Conservation (phyloP, 2,329 filamentous ascomycete genomes). For the Ophioceras dolichostomum region DNA sequence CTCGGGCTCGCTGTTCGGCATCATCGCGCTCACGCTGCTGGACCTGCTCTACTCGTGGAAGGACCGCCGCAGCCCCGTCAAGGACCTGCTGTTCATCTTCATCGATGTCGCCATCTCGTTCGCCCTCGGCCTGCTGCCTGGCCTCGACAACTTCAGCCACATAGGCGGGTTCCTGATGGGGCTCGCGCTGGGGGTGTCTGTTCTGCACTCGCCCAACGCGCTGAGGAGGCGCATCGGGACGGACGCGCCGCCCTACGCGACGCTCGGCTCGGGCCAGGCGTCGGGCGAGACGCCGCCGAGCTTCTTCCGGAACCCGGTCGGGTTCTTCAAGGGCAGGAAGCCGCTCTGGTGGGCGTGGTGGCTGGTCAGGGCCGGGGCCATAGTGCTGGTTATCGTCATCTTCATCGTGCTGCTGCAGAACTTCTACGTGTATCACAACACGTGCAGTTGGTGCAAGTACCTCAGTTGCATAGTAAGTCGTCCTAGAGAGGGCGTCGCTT, state of each 20-base stretch:
- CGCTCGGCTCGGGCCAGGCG: conserved; percentile 41
- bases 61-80: conserved; percentile 61
- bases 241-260: conserved; percentile 54
- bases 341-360: conserved; percentile 97
- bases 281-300: conserved; percentile 33
- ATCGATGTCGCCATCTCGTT: conserved; percentile 84
- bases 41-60: conserved; percentile 91
- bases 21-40: conserved; percentile 77
- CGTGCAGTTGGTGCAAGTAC: conserved; percentile 90
- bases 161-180: conserved; percentile 95
- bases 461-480: conserved; percentile 74
- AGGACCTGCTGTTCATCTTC: conserved; percentile 78
- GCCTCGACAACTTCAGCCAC: conserved; percentile 93
- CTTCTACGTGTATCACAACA: conserved; percentile 70
- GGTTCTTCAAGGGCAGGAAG: conserved; percentile 87
- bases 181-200: conserved; percentile 69
- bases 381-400: conserved; percentile 70
- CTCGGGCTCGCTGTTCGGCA: conserved; percentile 82
- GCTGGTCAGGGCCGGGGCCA: conserved; percentile 65
- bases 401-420: conserved; percentile 84
- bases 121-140: conserved; percentile 80
- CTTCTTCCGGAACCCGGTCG: conserved; percentile 50
- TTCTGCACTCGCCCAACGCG: conserved; percentile 78
- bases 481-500: too few species aligned
- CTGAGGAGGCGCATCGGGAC: conserved; percentile 63